phyloP scores from a whole-genome alignment of 1,139 yeast species.

The Zygosaccharomyces sapae region DNA sequence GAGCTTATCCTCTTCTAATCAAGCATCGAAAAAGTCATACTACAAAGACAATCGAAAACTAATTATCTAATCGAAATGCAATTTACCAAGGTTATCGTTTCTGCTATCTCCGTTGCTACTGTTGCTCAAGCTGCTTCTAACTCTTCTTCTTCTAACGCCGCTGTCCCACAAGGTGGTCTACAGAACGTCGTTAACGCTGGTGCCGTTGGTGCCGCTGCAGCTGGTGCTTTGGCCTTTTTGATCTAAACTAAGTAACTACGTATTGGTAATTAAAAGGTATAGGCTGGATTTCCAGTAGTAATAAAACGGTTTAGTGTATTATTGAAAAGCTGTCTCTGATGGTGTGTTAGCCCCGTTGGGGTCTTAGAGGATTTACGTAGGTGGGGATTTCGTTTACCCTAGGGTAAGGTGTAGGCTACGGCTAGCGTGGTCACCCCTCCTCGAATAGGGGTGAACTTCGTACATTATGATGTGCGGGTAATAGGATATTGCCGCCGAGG shows the following conservation, averaged over 20 bases:
- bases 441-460: too few species aligned
- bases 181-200: slow-evolving; percentile 18
- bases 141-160: slow-evolving; percentile 13
- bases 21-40: background rate
- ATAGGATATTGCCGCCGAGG: too few species aligned
- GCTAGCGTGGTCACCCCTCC: too few species aligned
- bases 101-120: slow-evolving; percentile 23
- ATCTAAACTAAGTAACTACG: slow-evolving; percentile 12
- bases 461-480: too few species aligned
- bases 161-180: slow-evolving; percentile 13
- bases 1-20: too few species aligned
- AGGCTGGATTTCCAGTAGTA: too few species aligned
- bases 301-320: too few species aligned
- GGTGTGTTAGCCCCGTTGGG: too few species aligned
- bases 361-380: too few species aligned
- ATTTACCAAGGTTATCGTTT: slow-evolving; percentile 23
- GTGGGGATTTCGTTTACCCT: too few species aligned
- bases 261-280: background rate
- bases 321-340: too few species aligned
- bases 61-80: slow-evolving; percentile 19
- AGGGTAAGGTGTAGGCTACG: too few species aligned
- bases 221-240: slow-evolving; percentile 31
- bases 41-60: background rate
- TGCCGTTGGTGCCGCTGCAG: slow-evolving; percentile 25
- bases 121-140: slow-evolving; percentile 13